Conservation (phyloP, 164 flowering plant genomes). For the Brasenia schreberi region DNA sequence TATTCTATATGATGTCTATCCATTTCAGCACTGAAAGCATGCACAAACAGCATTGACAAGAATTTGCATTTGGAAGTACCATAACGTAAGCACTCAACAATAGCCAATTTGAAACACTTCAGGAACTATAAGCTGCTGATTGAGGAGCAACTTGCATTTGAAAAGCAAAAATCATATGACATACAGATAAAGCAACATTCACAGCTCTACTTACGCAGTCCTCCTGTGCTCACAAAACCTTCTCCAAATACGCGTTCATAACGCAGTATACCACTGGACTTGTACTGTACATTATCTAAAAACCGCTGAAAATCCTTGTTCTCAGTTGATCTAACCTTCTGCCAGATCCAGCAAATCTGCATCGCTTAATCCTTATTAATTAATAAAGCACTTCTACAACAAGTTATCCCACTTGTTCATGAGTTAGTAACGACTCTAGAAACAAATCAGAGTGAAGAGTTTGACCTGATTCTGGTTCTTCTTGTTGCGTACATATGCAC, state of each 20-base stretch:
- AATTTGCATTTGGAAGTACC: too few relatives aligned
- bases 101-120: too few relatives aligned
- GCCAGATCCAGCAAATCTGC: slow-evolving; percentile 96
- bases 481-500: slow-evolving; percentile 86
- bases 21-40: too few relatives aligned
- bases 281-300: slow-evolving; percentile 86
- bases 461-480: slow-evolving; percentile 88
- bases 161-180: background rate
- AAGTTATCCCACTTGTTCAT: background rate
- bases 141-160: background rate
- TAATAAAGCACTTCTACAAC: background rate
- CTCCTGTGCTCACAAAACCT: slow-evolving; percentile 97
- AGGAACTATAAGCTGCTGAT: background rate
- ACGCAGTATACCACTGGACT: slow-evolving; percentile 65
- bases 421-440: background rate
- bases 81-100: too few relatives aligned
- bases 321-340: slow-evolving; percentile 56
- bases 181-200: background rate
- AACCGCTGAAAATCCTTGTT: slow-evolving; percentile 81
- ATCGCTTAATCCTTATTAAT: slow-evolving; percentile 2
- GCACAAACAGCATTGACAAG: too few relatives aligned
- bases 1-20: too few relatives aligned
- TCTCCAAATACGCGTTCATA: slow-evolving; percentile 92
- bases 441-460: background rate
- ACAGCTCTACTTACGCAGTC: slow-evolving; percentile 29